Conservation (phyloP, 106 monocot genomes). For the Apostasia shenzhenica region DNA sequence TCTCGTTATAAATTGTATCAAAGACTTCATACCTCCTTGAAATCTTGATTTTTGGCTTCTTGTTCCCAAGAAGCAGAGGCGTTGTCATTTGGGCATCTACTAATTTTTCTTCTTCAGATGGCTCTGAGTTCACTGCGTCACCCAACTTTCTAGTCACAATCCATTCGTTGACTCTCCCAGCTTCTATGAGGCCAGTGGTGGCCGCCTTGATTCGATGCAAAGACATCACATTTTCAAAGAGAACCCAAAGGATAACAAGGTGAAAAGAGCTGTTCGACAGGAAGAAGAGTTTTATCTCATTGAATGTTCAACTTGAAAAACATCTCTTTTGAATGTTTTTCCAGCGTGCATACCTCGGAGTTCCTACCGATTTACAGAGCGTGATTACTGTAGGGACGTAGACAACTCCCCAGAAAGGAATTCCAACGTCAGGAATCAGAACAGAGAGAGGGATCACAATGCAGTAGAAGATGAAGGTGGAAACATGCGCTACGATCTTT, state of each 20-base stretch:
- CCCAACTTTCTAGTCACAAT: constrained; percentile 70
- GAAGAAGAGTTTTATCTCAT: background rate
- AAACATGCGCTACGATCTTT: constrained; percentile 38
- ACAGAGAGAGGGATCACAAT: constrained; percentile 29
- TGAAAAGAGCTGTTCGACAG: constrained; percentile 43
- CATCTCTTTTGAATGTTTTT: background rate
- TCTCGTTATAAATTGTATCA: background rate
- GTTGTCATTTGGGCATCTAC: constrained; percentile 11
- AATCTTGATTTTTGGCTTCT: constrained; percentile 11
- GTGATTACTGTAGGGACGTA: constrained; percentile 35
- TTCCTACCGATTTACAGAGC: constrained; percentile 35
- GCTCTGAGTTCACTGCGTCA: constrained; percentile 38
- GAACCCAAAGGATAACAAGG: constrained; percentile 48
- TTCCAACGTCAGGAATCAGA: constrained; percentile 29
- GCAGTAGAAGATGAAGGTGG: constrained; percentile 47
- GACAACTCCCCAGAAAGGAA: constrained; percentile 40
- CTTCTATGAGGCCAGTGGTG: constrained; percentile 43
- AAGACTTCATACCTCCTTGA: constrained; percentile 24
- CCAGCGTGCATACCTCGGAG: constrained; percentile 28
- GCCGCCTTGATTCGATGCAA: constrained; percentile 65
- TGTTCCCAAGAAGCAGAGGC: constrained; percentile 7
- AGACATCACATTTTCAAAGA: constrained; percentile 77
- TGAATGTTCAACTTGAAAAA: background rate
- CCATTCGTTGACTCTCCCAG: constrained; percentile 67
- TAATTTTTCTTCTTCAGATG: background rate